phyloP scores from a whole-genome alignment of 768 basidiomycete genomes.

The Lentinula sp. region DNA sequence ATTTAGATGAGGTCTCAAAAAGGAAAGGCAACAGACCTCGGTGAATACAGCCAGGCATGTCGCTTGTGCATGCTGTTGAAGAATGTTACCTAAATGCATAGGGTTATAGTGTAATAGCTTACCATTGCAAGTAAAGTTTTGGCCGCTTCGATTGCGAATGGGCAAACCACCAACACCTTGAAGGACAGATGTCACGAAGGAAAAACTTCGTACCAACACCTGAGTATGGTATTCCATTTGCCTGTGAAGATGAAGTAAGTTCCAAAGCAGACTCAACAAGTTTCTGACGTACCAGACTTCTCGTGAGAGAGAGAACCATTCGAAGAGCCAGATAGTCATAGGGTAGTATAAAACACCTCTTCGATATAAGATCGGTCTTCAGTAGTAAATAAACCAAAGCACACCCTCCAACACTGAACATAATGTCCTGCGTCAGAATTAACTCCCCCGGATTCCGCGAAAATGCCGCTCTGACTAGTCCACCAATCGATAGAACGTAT shows the following conservation, averaged over 20 bases:
- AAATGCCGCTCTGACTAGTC: slow-evolving; percentile 21
- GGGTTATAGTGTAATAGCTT: neutral
- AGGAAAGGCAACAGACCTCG: slow-evolving; percentile 8
- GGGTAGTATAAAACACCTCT: slow-evolving; percentile 12
- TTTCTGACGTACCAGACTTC: slow-evolving; percentile 9
- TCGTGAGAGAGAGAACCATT: slow-evolving; percentile 11
- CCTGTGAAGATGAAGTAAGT: neutral
- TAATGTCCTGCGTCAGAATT: slow-evolving; percentile 17
- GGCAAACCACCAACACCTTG: slow-evolving; percentile 11
- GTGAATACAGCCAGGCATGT: slow-evolving; percentile 5
- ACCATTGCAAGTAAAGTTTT: slow-evolving; percentile 9
- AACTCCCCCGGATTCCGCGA: slow-evolving; percentile 12
- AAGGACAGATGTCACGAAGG: neutral
- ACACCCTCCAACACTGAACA: slow-evolving; percentile 23
- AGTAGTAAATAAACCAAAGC: neutral
- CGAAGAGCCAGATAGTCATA: slow-evolving; percentile 11
- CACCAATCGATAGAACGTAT: slow-evolving; percentile 14
- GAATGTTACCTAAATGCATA: neutral
- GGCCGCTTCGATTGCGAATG: slow-evolving; percentile 10
- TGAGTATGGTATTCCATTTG: slow-evolving; percentile 12
- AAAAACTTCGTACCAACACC: slow-evolving; percentile 8
- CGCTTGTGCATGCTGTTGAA: slow-evolving; percentile 1
- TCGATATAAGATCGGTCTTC: neutral
- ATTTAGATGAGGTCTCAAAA: slow-evolving; percentile 9
- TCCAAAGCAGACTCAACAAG: neutral